phyloP scores from a whole-genome alignment of 805 yeast species.

The Monosporozyma aerobia region DNA sequence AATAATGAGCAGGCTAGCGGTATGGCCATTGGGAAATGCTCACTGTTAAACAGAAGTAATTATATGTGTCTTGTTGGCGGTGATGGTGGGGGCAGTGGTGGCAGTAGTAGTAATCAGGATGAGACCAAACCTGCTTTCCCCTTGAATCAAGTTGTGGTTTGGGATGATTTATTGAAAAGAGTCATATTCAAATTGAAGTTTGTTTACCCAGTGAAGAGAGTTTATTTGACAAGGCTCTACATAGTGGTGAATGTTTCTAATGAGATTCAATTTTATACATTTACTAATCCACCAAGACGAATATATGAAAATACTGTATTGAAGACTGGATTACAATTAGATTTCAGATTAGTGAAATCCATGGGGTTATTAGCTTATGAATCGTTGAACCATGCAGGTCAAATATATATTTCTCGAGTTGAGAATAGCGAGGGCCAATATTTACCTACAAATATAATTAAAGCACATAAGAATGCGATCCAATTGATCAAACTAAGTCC shows the following conservation, averaged over 20 bases:
- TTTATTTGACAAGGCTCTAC: slow-evolving; percentile 63
- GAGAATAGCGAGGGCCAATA: slow-evolving; percentile 12
- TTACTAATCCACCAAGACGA: slow-evolving; percentile 59
- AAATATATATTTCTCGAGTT: slow-evolving; percentile 23
- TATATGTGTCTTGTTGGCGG: slow-evolving; percentile 88
- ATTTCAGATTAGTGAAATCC: slow-evolving; percentile 17
- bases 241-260: slow-evolving; percentile 64
- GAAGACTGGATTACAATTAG: slow-evolving; percentile 13
- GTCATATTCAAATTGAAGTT: slow-evolving; percentile 69
- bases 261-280: slow-evolving; percentile 67
- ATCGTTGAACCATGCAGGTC: slow-evolving; percentile 17
- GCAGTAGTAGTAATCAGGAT: background rate
- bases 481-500: slow-evolving; percentile 58
- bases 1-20: slow-evolving; percentile 53
- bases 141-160: slow-evolving; percentile 68
- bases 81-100: background rate
- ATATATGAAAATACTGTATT: background rate
- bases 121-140: slow-evolving; percentile 75
- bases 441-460: slow-evolving; percentile 41
- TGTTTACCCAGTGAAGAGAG: slow-evolving; percentile 63
- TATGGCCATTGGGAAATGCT: slow-evolving; percentile 61
- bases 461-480: slow-evolving; percentile 76
- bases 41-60: slow-evolving; percentile 86
- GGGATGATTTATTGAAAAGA: slow-evolving; percentile 83
- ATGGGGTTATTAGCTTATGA: slow-evolving; percentile 6